Percentiles rank a stretch among this genome's conserved stretches.
These are phyloP conservation scores for Leptographium flavum DNA, from an alignment of 2,329 filamentous ascomycete species.

Conservation along the genomic window DNA sequence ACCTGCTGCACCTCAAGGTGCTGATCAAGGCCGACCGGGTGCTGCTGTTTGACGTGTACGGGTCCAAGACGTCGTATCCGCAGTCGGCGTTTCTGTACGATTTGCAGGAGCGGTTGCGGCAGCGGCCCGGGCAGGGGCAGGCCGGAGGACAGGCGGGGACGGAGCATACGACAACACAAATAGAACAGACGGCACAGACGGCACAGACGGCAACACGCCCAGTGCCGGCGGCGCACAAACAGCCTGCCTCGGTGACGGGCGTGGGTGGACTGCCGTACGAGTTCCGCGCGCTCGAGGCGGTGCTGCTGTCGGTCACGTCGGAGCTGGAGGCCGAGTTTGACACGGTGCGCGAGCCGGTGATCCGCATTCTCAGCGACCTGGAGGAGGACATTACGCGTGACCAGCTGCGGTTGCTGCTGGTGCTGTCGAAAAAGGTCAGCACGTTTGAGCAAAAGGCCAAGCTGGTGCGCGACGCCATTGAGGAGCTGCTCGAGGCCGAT, in stretches of 20 bases:
- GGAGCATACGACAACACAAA: not conserved
- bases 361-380: constrained; percentile 73
- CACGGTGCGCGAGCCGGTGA: constrained; percentile 81
- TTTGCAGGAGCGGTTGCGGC: constrained; percentile 78
- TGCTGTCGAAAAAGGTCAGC: constrained; percentile 87
- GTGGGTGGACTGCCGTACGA: constrained; percentile 64
- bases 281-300: constrained; percentile 88
- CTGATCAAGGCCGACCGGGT: constrained; percentile 88
- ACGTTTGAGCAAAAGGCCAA: constrained; percentile 97
- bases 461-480: constrained; percentile 84
- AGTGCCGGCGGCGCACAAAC: constrained; percentile 10
- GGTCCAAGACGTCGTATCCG: constrained; percentile 84
- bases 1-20: constrained; percentile 88
- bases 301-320: constrained; percentile 83
- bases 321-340: constrained; percentile 92
- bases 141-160: not conserved
- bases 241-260: constrained; percentile 23
- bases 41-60: constrained; percentile 90
- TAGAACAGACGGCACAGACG: no score
- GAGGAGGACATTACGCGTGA: constrained; percentile 96
- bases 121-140: constrained; percentile 34
- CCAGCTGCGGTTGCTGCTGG: constrained; percentile 78
- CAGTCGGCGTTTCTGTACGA: constrained; percentile 98
- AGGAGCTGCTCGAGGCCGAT: constrained; percentile 89
- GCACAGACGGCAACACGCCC: not conserved